Percentiles rank a stretch among this genome's conserved stretches.
Evolutionary conservation across 768 basidiomycete genomes (phyloP).

Genomic region (Lentinula edodes): DNA sequence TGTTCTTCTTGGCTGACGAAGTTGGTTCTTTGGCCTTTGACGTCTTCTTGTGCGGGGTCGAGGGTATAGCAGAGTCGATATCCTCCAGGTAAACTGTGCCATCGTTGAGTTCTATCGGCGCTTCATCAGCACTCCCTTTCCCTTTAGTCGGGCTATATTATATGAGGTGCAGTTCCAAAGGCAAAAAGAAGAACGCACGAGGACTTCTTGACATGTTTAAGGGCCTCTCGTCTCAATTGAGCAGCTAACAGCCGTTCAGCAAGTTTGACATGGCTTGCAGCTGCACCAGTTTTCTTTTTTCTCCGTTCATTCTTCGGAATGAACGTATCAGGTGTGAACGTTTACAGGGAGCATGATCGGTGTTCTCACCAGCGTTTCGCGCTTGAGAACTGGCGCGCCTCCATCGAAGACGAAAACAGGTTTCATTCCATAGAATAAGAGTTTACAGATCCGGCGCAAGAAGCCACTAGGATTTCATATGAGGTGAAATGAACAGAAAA

Average conservation of each 20-base stretch:
- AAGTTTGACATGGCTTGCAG: conserved; percentile 75
- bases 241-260: conserved; percentile 92
- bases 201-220: conserved; percentile 51
- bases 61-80: conserved; percentile 47
- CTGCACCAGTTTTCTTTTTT: conserved; percentile 89
- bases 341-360: background rate
- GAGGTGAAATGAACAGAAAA: background rate
- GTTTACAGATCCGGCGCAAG: conserved; percentile 84
- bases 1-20: conserved; percentile 53
- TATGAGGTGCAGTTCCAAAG: conserved; percentile 5
- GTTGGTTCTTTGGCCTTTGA: conserved; percentile 27
- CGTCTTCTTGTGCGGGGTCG: conserved; percentile 43
- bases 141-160: conserved; percentile 28
- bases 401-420: conserved; percentile 99
- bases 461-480: conserved; percentile 42
- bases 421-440: conserved; percentile 95
- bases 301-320: conserved; percentile 69
- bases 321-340: background rate
- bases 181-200: conserved; percentile 27
- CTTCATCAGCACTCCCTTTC: conserved; percentile 40
- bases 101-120: conserved; percentile 55
- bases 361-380: conserved; percentile 71
- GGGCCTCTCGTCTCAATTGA: conserved; percentile 84
- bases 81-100: conserved; percentile 89
- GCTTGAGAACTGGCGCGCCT: conserved; percentile 87